phyloP scores from a whole-genome alignment of 2,329 filamentous ascomycete genomes.

The Fusarium circinatum region DNA sequence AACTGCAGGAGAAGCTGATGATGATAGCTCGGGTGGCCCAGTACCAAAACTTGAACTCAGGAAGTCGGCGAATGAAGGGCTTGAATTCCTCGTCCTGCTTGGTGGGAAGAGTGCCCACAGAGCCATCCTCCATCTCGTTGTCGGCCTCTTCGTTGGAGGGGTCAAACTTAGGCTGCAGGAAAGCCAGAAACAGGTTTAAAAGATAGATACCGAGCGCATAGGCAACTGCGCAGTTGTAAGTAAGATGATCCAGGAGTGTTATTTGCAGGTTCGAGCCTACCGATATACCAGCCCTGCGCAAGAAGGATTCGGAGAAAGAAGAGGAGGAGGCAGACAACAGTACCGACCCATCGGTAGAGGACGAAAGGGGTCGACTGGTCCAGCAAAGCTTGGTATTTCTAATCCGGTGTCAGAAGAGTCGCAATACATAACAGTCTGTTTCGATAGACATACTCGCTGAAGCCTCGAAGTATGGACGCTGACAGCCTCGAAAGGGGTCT shows the following conservation, averaged over 20 bases:
- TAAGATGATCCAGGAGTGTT: not conserved
- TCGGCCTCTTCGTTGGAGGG: constrained; percentile 91
- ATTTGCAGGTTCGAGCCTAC: constrained; percentile 58
- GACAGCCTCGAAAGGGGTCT: constrained; percentile 92
- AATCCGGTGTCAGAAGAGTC: constrained; percentile 27
- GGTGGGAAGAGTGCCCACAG: constrained; percentile 83
- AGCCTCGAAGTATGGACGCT: constrained; percentile 83
- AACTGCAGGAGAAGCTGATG: constrained; percentile 88
- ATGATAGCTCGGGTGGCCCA: constrained; percentile 87
- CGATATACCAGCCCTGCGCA: constrained; percentile 98
- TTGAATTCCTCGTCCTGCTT: constrained; percentile 98
- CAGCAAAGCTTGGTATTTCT: constrained; percentile 95
- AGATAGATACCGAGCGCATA: constrained; percentile 99
- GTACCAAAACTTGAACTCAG: constrained; percentile 99
- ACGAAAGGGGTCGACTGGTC: constrained; percentile 93
- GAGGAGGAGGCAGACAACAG: constrained; percentile 76
- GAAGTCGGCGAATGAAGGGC: constrained; percentile 93
- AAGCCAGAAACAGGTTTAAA: constrained; percentile 98
- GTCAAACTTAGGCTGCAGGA: constrained; percentile 98
- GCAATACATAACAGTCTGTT: not conserved
- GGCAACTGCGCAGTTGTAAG: constrained; percentile 71
- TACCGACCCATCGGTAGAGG: constrained; percentile 89
- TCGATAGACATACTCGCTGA: constrained; percentile 69
- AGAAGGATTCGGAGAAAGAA: constrained; percentile 92
- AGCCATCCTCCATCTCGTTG: constrained; percentile 95